phyloP scores from a whole-genome alignment of 208 protist genomes.

The Trypanosoma boissoni region DNA sequence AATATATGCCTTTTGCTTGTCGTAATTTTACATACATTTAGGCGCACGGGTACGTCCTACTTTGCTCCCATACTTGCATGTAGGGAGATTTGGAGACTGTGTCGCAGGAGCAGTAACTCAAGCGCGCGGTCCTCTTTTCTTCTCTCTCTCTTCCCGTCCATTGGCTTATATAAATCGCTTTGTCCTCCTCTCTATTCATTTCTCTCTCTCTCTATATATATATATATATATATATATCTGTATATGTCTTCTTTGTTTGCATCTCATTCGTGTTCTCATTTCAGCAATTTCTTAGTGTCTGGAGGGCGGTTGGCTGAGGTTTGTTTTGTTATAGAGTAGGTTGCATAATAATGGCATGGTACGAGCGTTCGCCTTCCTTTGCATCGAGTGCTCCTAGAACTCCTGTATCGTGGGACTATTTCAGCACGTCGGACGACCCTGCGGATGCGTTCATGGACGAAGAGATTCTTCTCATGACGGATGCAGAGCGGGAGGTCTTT shows the following conservation, averaged over 20 bases:
- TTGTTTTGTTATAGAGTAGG: too few species aligned
- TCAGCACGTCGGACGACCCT: background rate
- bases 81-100: too few species aligned
- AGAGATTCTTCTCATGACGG: conserved; percentile 18
- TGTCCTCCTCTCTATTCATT: too few species aligned
- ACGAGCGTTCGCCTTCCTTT: background rate
- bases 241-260: too few species aligned
- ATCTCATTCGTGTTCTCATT: too few species aligned
- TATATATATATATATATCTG: background rate
- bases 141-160: background rate
- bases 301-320: too few species aligned
- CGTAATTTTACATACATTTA: background rate
- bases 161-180: background rate
- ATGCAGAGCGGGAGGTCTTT: conserved; percentile 17
- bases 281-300: too few species aligned
- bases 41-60: too few species aligned
- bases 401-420: conserved; percentile 5
- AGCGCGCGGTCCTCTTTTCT: too few species aligned
- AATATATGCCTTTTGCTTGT: background rate
- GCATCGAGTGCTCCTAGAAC: background rate
- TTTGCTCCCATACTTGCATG: too few species aligned
- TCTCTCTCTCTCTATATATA: background rate
- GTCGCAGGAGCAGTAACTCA: too few species aligned
- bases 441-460: conserved; percentile 4
- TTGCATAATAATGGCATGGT: background rate